phyloP scores from a whole-genome alignment of 202 grass and related monocot species.

The Zoysia matrella region DNA sequence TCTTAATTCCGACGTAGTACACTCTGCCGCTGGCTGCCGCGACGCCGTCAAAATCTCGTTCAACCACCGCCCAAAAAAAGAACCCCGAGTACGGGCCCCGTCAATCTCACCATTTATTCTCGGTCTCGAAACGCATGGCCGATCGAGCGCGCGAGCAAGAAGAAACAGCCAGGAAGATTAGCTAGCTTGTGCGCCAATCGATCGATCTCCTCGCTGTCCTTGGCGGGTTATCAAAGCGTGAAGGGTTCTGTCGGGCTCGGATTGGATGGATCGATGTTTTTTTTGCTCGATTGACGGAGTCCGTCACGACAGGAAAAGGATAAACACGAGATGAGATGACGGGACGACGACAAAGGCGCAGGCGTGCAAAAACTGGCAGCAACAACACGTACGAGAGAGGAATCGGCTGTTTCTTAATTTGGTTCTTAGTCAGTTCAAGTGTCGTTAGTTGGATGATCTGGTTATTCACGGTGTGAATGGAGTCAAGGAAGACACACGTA shows the following conservation, averaged over 20 bases:
- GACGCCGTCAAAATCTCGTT: conserved; percentile 25
- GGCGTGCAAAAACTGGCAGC: neutral
- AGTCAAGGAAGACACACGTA: neutral
- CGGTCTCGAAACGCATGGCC: neutral
- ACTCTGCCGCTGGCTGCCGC: neutral
- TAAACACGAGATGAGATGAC: neutral
- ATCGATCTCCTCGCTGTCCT: neutral
- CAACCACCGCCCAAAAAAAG: conserved; percentile 14
- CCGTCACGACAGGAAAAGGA: neutral
- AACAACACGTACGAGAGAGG: neutral
- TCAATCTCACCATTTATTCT: neutral
- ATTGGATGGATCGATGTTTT: neutral
- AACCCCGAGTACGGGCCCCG: no score
- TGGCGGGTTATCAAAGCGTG: neutral
- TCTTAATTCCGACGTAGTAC: conserved; percentile 10
- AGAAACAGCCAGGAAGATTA: neutral
- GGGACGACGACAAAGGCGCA: neutral
- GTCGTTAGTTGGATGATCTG: conserved; percentile 48
- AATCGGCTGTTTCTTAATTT: neutral
- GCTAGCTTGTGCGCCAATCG: neutral
- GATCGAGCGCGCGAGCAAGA: neutral
- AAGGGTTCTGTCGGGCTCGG: conserved; percentile 29
- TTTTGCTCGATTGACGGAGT: conserved; percentile 24
- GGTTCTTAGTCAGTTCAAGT: conserved; percentile 23
- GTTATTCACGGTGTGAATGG: conserved; percentile 17